These are phyloP conservation scores for Vigna nakashimae DNA, from an alignment of 306 rosid species.

Conservation along the genomic window DNA sequence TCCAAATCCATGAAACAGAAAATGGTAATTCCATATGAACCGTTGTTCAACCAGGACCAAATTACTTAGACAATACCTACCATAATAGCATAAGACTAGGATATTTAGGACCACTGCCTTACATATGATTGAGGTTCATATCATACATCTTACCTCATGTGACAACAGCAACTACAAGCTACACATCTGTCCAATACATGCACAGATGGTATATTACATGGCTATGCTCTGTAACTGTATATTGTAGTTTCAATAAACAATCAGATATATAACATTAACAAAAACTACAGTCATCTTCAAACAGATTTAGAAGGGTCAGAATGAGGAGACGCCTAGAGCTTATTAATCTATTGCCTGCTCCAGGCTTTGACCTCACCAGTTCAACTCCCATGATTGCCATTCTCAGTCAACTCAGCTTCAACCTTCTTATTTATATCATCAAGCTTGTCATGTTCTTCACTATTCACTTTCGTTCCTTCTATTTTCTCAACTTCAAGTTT, in stretches of 20 bases:
- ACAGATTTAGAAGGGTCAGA: constrained; percentile 63
- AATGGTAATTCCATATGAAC: neutral
- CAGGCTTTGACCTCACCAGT: constrained; percentile 47
- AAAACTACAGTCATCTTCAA: constrained; percentile 59
- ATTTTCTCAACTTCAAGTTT: constrained; percentile 50
- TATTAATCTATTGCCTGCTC: constrained; percentile 35
- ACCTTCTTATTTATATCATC: constrained; percentile 52
- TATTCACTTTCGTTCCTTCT: constrained; percentile 49
- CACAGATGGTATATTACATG: constrained; percentile 60
- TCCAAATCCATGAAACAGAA: constrained; percentile 1
- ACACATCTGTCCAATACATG: constrained; percentile 58
- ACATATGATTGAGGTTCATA: constrained; percentile 47
- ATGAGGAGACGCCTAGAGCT: constrained; percentile 45
- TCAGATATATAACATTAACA: constrained; percentile 63
- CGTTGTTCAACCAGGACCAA: neutral
- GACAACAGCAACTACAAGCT: constrained; percentile 58
- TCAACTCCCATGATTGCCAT: constrained; percentile 50
- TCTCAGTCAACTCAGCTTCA: constrained; percentile 58
- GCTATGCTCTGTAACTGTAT: constrained; percentile 65
- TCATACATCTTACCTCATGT: constrained; percentile 56
- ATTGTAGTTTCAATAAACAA: constrained; percentile 63
- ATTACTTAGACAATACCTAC: neutral
- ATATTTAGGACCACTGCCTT: constrained; percentile 36
- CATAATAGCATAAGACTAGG: constrained; percentile 18
- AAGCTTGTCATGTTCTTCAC: constrained; percentile 49